Conservation (phyloP, 2,329 filamentous ascomycete genomes). For the Sclerotinia trifoliorum region DNA sequence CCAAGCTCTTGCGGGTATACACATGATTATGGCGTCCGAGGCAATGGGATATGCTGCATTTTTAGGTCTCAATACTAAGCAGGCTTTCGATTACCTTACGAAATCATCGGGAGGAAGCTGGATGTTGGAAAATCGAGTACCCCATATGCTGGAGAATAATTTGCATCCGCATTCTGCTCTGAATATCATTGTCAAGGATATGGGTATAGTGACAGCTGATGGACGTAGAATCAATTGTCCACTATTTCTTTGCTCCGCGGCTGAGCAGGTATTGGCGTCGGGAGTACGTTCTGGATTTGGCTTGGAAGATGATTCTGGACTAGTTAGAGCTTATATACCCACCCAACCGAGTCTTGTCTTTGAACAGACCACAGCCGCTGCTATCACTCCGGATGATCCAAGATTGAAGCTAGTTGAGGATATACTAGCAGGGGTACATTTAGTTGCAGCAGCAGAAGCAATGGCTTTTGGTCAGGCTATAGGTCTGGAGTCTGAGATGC, state of each 20-base stretch:
- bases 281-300: conserved; percentile 26
- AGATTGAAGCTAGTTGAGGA: conserved; percentile 53
- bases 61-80: conserved; percentile 51
- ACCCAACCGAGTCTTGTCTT: conserved; percentile 29
- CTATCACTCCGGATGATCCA: conserved; percentile 31
- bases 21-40: conserved; percentile 61
- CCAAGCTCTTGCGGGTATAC: conserved; percentile 53
- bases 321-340: conserved; percentile 31
- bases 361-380: conserved; percentile 27
- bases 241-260: conserved; percentile 41
- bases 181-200: conserved; percentile 41
- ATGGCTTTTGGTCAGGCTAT: conserved; percentile 55
- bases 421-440: conserved; percentile 55
- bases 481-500: conserved; percentile 50
- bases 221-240: conserved; percentile 41
- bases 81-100: conserved; percentile 43
- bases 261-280: conserved; percentile 39
- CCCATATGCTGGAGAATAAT: conserved; percentile 53
- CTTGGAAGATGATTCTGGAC: conserved; percentile 32
- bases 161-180: conserved; percentile 44
- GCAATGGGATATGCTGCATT: conserved; percentile 58
- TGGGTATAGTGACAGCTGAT: conserved; percentile 40
- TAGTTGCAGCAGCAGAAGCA: conserved; percentile 54
- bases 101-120: conserved; percentile 42
- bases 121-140: conserved; percentile 57